Percentiles rank a stretch among this genome's conserved stretches.
These are phyloP conservation scores for Cephaloascus albidus DNA, from an alignment of 805 yeast genomes.

Conservation along the genomic window DNA sequence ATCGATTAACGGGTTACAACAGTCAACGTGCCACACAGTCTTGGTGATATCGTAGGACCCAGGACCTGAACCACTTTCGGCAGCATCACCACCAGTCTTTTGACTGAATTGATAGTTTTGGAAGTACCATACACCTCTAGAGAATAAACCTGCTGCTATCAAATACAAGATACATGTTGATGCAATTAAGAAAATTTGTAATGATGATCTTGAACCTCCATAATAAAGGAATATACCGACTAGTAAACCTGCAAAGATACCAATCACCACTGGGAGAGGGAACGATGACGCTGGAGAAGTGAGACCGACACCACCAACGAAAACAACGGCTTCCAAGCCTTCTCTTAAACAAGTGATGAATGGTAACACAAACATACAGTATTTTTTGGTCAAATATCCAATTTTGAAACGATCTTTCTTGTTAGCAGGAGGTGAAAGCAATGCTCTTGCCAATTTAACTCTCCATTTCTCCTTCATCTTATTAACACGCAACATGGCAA, in stretches of 20 bases:
- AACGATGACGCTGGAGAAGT: slow-evolving; percentile 62
- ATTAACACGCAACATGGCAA: slow-evolving; percentile 91
- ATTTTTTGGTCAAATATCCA: slow-evolving; percentile 57
- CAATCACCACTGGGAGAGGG: slow-evolving; percentile 90
- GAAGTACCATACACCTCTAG: slow-evolving; percentile 88
- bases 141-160: slow-evolving; percentile 86
- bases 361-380: slow-evolving; percentile 84
- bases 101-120: slow-evolving; percentile 57
- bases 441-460: slow-evolving; percentile 81
- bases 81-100: slow-evolving; percentile 87
- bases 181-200: slow-evolving; percentile 77
- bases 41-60: slow-evolving; percentile 82
- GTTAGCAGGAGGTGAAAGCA: slow-evolving; percentile 47
- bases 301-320: slow-evolving; percentile 94
- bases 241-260: slow-evolving; percentile 66
- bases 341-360: slow-evolving; percentile 89
- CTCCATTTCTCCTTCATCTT: slow-evolving; percentile 98
- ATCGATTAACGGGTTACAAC: slow-evolving; percentile 89
- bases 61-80: slow-evolving; percentile 89
- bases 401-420: slow-evolving; percentile 43
- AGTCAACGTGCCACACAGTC: slow-evolving; percentile 93
- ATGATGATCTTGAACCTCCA: slow-evolving; percentile 75
- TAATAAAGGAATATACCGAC: slow-evolving; percentile 69
- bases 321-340: too few species aligned
- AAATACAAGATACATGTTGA: slow-evolving; percentile 87